Evolutionary conservation across 495 filamentous ascomycete species (phyloP).

Genomic region (Xylaria telfairii): DNA sequence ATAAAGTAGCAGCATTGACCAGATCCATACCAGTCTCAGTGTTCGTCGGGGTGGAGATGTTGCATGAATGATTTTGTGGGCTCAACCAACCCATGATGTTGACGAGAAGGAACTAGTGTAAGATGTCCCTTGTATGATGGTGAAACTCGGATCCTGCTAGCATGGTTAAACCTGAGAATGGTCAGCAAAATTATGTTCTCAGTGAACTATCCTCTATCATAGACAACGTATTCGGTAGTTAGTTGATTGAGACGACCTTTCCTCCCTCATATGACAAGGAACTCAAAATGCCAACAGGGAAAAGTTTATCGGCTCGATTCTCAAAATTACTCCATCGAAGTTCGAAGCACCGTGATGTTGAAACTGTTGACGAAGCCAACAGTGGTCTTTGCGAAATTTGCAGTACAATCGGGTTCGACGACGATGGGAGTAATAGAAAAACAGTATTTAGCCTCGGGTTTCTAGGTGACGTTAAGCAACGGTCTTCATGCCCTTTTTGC

Average conservation of each 20-base stretch:
- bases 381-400: constrained; percentile 18
- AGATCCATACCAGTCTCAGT: not conserved
- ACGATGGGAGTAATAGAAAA: constrained; percentile 1
- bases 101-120: not conserved
- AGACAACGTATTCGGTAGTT: not conserved
- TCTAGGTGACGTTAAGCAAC: constrained; percentile 19
- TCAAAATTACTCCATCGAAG: constrained; percentile 22
- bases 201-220: not conserved
- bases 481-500: constrained; percentile 25
- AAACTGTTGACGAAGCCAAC: not conserved
- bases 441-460: constrained; percentile 22
- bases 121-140: not conserved
- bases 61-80: constrained; percentile 4
- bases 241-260: not conserved
- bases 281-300: constrained; percentile 11
- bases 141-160: not conserved
- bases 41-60: not conserved
- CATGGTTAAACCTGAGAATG: not conserved
- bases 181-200: not conserved
- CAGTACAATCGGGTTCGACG: constrained; percentile 20
- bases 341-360: constrained; percentile 5
- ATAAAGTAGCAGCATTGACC: not conserved
- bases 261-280: not conserved
- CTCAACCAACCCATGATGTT: not conserved
- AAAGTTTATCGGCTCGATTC: constrained; percentile 22